Base-by-base conservation (phyloP, 2,329 filamentous ascomycete species). In the Alternaria triticina region DNA sequence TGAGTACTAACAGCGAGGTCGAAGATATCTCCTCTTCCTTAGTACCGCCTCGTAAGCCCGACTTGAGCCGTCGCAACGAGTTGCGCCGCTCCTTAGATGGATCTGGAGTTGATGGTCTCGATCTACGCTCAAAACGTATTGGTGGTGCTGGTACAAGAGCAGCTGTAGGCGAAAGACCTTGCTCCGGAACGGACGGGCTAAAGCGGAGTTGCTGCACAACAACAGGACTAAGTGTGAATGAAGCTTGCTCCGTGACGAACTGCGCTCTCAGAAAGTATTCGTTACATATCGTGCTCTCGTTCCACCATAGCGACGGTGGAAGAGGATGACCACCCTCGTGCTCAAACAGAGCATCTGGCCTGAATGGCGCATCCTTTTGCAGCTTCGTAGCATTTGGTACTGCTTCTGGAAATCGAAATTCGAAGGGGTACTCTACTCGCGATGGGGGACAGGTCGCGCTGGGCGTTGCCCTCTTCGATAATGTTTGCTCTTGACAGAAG, bases 201-300 rank as follows among this genome's bases (percentile, higher is more conserved):
- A 72, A 71, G 25, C 63, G 65, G 17, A 72, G 51, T 46, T 70
- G 66, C 23, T 68, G 68, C 9, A 64, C 55, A n/a, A 65, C 69
- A 2, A 70, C 58, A 2, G 62, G 63, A 9, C 68, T 66, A n/a
- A 69, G 51, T 1, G 62, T 66, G 51, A 68, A 69, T 10, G 67
- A 68, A 30, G 61, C 43, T 46, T 71, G 54, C 17, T 65, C 60
- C 13, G 59, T 61, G 25, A 66, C 30, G 15, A 67, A 64, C 33
- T 67, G 57, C 1, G 71, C 71, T 61, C 72, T 65, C 6, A 74
- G 57, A 6, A 63, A 66, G 60, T 73, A 74, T 17, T 73, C 65
- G 43, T 64, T 67, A 36, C 67, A 64, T 11, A 70, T 52, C 13
- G 58, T 64, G 15, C 54, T 68, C 25, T 69, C 64, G 6, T 66